Percentiles rank a stretch among this genome's conserved stretches.
These are phyloP conservation scores for Tranzscheliella williamsii DNA, from an alignment of 1,284 basidiomycete genomes.

Conservation along the genomic window DNA sequence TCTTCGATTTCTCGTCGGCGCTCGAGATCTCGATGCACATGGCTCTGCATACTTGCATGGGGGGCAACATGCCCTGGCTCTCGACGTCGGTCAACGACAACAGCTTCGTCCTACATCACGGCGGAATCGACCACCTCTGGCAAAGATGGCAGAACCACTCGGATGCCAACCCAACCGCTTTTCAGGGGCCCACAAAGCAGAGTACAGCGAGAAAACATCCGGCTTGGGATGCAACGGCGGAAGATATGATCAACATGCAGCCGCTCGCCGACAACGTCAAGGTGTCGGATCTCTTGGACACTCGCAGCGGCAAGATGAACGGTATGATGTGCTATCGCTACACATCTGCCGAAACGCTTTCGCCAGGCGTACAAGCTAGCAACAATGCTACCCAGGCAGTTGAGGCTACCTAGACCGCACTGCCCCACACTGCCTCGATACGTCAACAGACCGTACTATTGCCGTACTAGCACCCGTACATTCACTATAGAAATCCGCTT, in stretches of 20 bases:
- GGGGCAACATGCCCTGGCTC: conserved; percentile 22
- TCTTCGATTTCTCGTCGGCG: conserved; percentile 22
- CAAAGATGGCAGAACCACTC: conserved; percentile 9
- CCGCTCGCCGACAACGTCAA: conserved; percentile 16
- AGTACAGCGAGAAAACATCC: conserved; percentile 6
- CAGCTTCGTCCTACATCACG: conserved; percentile 11
- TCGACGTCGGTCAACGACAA: conserved; percentile 11
- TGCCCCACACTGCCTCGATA: no score
- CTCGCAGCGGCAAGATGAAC: conserved; percentile 8
- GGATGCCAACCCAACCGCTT: conserved; percentile 2
- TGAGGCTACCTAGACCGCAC: no score
- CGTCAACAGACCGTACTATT: no score
- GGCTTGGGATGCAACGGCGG: conserved; percentile 10
- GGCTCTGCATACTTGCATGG: conserved; percentile 22
- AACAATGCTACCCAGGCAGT: no score
- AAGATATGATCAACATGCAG: conserved; percentile 15
- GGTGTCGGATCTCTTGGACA: conserved; percentile 18
- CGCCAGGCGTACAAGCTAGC: no score
- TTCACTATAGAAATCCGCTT: no score
- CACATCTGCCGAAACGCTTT: no score
- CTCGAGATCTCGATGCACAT: conserved; percentile 22
- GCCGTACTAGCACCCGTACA: no score
- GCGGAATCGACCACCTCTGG: conserved; percentile 7
- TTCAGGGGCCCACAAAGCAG: conserved; percentile 24
- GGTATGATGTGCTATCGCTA: conserved; percentile 29